Evolutionary conservation across 176 grass and related monocot genomes (phyloP).

Genomic region (Cenchrus purpureus): DNA sequence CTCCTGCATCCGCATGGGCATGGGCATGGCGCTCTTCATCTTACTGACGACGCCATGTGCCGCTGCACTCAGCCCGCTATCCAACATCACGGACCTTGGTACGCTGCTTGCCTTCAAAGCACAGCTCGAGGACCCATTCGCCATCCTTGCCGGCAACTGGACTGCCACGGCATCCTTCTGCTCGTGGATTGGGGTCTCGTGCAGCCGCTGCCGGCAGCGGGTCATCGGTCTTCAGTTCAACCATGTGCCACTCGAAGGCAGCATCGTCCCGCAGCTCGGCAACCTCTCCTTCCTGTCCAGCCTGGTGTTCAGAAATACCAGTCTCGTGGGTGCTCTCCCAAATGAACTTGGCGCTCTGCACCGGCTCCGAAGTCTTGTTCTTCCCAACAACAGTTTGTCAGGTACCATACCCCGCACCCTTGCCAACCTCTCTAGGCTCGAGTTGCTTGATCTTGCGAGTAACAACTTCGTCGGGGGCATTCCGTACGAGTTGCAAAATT

Average conservation of each 20-base stretch:
- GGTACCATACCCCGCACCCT: slow-evolving; percentile 42
- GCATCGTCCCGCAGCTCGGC: slow-evolving; percentile 28
- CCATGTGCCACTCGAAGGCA: slow-evolving; percentile 19
- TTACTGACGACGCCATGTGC: not conserved
- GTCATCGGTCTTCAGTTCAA: slow-evolving; percentile 27
- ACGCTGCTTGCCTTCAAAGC: slow-evolving; percentile 51
- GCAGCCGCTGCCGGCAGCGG: not conserved
- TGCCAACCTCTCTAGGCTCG: slow-evolving; percentile 33
- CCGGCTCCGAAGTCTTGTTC: slow-evolving; percentile 20
- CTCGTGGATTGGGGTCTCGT: slow-evolving; percentile 45
- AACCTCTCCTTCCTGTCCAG: slow-evolving; percentile 51
- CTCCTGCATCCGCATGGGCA: slow-evolving; percentile 1
- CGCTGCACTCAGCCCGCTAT: not conserved
- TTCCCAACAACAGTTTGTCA: slow-evolving; percentile 36
- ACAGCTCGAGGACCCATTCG: slow-evolving; percentile 31
- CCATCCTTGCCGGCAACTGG: slow-evolving; percentile 46
- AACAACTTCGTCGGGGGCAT: slow-evolving; percentile 36
- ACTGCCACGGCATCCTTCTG: slow-evolving; percentile 31
- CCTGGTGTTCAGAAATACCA: slow-evolving; percentile 37
- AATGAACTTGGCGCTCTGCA: slow-evolving; percentile 16
- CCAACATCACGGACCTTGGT: slow-evolving; percentile 32
- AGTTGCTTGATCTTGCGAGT: slow-evolving; percentile 9
- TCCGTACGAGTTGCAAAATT: slow-evolving; percentile 25
- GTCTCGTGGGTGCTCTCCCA: slow-evolving; percentile 28
- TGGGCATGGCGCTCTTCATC: slow-evolving; percentile 13